Base-by-base conservation (phyloP, 306 rosid genomes). In the Lathyrus aphaca region DNA sequence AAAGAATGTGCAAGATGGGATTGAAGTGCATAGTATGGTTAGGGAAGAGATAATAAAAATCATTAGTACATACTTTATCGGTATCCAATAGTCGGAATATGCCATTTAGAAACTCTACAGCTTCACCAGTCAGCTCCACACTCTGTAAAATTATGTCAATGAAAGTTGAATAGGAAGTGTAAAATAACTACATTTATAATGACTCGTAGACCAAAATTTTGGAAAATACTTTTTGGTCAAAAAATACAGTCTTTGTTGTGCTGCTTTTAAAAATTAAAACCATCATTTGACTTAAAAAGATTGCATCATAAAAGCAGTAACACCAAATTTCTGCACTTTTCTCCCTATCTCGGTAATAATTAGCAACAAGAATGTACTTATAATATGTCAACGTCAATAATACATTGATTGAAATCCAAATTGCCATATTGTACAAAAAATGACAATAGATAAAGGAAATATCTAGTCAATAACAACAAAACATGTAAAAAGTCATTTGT, bases 71-170 rank as follows among this genome's bases (percentile, higher is more conserved):
- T 86, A 90, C 98, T 81, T 87, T 83, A 81, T 90, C 98, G 1
- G 75, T 74, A 74, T 93, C 98, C 45, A 85, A 77, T 51, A 93
- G 79, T 72, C 92, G 87, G 83, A 93, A 93, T 68, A 88, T 82
- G 40, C 98, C 94, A 79, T 71, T 85, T 74, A 93, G 86, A 80
- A 90, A 88, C 71, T 90, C 96, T 71, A 90, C 72, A 55, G 97
- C 97, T 83, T 90, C 97, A 72, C 72, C 79, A 62, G 94, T 82
- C 72, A 93, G 87, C 88, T 93, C 98, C 94, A 93, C 78, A 57
- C 90, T 88, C 98, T 93, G 83, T 67, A 82, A 82, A 49, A 86
- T 66, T 48, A 67, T 61, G 77, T 63, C 59, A 62, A 69, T 57
- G 67, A 50, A 71, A 72, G 23, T 40, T 68, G 77, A 64, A 65